Evolutionary conservation across 1,284 basidiomycete genomes (phyloP).

Genomic region (Ganoderma meredithae): DNA sequence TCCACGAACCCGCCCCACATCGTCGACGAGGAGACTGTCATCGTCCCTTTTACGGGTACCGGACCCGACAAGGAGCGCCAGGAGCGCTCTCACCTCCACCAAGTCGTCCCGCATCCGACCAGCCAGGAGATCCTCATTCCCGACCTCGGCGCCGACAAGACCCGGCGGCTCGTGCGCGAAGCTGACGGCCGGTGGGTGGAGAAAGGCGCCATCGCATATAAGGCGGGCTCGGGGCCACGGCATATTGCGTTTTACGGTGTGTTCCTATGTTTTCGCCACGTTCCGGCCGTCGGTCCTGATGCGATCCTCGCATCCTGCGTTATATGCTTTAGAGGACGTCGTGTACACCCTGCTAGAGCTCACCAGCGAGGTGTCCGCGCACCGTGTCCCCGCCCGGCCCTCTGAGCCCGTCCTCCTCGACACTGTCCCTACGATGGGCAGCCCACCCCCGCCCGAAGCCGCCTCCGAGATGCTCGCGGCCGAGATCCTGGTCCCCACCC

Average conservation of each 20-base stretch:
- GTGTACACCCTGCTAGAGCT: slow-evolving; percentile 76
- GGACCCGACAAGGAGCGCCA: slow-evolving; percentile 73
- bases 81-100: slow-evolving; percentile 72
- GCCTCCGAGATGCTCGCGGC: slow-evolving; percentile 42
- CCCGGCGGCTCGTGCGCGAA: slow-evolving; percentile 60
- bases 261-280: slow-evolving; percentile 32
- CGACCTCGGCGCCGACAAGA: slow-evolving; percentile 73
- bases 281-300: not conserved
- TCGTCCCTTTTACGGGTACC: slow-evolving; percentile 46
- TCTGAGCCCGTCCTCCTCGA: slow-evolving; percentile 50
- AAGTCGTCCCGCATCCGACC: slow-evolving; percentile 54
- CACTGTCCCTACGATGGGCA: slow-evolving; percentile 53
- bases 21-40: slow-evolving; percentile 13
- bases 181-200: slow-evolving; percentile 53
- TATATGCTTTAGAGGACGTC: slow-evolving; percentile 40
- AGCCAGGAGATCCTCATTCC: slow-evolving; percentile 69
- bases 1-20: slow-evolving; percentile 55
- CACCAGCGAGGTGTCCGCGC: slow-evolving; percentile 59
- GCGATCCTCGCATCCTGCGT: not conserved
- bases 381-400: slow-evolving; percentile 54
- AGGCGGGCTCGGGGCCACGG: slow-evolving; percentile 69
- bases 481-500: slow-evolving; percentile 62
- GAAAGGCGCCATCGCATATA: slow-evolving; percentile 51
- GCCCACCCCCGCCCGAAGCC: slow-evolving; percentile 45
- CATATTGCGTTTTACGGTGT: slow-evolving; percentile 69